Evolutionary conservation across 805 yeast species (phyloP), one percentile per base, ranked within the genome.

Genomic region (Torulaspora indica): DNA sequence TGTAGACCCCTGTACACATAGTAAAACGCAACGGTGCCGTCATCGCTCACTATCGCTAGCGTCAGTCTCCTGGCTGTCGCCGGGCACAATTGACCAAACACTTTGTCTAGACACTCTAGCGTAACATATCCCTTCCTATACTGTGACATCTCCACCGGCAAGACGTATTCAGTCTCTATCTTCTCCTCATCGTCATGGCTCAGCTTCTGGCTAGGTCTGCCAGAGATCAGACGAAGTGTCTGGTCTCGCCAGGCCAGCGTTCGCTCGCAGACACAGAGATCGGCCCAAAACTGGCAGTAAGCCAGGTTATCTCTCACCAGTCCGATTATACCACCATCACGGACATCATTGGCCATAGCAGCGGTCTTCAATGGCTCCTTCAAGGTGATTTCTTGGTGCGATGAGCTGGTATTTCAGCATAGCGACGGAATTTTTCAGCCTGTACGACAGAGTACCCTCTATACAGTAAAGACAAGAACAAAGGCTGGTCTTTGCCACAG

Each of bases 11-110:
- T 79, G 58, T 81, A 78, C 13, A 81, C 70, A 58, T 77, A 76
- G 60, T 84, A 83, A 53, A 79, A 84, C n/a, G 82, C 82, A 14
- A 81, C 71, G 0, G 89, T 80, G 2, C 87, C 82, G 58, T 84
- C 93, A 43, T 74, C 74, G 52, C 76, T 79, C 2, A 76, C 72
- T 6, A 83, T 67, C 0, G 77, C 89, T 24, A 79, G 49, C 0
- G 81, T 66, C 2, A 84, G 49, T 45, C 79, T 64, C 35, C 61
- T 63, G 0, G 79, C 44, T 2, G 42, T 36, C 1, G 47, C 35
- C 13, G 47, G 46, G 15, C 56, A 52, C 14, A 62, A 29, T 9
- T 42, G 35, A 3, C 41, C 41, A 39, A 61, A 63, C 1, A 58
- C 38, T 15, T 33, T 17, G 33, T 57, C 59, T 17, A 61, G 39